Evolutionary conservation across 371 early-diverging fungal species (phyloP).

Genomic region (Encephalitozoon cuniculi): DNA sequence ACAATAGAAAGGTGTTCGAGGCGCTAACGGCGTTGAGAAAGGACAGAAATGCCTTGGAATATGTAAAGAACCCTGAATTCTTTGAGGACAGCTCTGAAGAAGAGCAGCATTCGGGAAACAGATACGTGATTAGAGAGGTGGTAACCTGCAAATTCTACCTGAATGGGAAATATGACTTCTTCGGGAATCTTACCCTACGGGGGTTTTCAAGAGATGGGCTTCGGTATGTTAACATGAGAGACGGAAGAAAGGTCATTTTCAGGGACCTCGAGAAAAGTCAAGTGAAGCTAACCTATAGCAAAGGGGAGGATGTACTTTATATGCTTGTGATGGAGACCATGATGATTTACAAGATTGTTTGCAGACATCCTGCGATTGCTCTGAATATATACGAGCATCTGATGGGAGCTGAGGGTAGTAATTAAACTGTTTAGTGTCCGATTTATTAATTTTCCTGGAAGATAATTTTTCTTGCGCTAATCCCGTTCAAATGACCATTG

Average conservation of each 20-base stretch:
- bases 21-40: background rate
- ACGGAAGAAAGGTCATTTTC: background rate
- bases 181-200: background rate
- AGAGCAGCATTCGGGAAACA: background rate
- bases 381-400: background rate
- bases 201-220: background rate
- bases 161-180: background rate
- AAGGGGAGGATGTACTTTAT: background rate
- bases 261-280: background rate
- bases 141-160: background rate
- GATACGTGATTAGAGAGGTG: background rate
- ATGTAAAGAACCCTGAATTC: background rate
- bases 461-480: background rate
- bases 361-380: background rate
- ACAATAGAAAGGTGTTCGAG: slow-evolving; percentile 1
- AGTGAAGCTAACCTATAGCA: background rate
- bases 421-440: background rate
- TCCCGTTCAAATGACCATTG: background rate
- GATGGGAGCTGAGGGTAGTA: background rate
- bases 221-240: background rate
- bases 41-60: background rate
- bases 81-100: slow-evolving; percentile 10
- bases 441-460: background rate
- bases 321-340: background rate
- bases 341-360: slow-evolving; percentile 2